Evolutionary conservation across 1,284 basidiomycete species (phyloP), one percentile per base, ranked within the genome.

Genomic region (Rhodotorula sp.): DNA sequence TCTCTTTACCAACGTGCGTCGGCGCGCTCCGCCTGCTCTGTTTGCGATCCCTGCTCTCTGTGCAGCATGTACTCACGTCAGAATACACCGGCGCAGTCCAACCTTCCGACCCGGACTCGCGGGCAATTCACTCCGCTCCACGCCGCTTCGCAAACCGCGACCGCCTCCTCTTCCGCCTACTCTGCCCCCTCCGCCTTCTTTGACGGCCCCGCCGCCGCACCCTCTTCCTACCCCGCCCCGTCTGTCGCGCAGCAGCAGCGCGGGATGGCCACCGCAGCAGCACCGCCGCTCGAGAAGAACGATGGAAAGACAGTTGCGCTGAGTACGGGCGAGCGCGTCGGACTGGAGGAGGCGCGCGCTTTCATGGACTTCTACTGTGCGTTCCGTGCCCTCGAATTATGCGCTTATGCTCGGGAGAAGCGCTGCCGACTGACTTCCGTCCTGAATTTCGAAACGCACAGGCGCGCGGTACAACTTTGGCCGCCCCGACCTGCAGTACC

Each of bases 291-390:
- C 73, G 63, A 62, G 56, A 54, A 45, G 45, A 56, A 74, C 73
- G 46, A 75, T 61, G 46, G 72, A 66, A 59, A 73, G 53, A 58
- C 56, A 5, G 64, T 66, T 45, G 45, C 75, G 9, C 85, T 97
- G 27, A 87, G 88, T 23, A 90, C 94, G 79, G 88, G 88, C 41
- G 85, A 88, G 8, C 77, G 82, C 42, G 85, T 96, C 74, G 84
- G 84, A 12, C 89, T 90, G 61, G 91, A 94, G 69, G 86, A 87
- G 61, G 93, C 93, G 0, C 88, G 90, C 66, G 88, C 88, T 75
- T 98, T 97, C 82, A 94, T 97, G 89, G 93, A 95, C 77, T 98
- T 91, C 80, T 97, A 97, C 80, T 97, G 93, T 81, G 87, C 9
- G 71, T 64, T n/a, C 14, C 8, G 8, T 14, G 5, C 3, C 17